Percentiles rank a stretch among this genome's conserved stretches.
These are phyloP conservation scores for Macadamia tetraphylla DNA, from an alignment of 164 flowering plant genomes.

Conservation along the genomic window DNA sequence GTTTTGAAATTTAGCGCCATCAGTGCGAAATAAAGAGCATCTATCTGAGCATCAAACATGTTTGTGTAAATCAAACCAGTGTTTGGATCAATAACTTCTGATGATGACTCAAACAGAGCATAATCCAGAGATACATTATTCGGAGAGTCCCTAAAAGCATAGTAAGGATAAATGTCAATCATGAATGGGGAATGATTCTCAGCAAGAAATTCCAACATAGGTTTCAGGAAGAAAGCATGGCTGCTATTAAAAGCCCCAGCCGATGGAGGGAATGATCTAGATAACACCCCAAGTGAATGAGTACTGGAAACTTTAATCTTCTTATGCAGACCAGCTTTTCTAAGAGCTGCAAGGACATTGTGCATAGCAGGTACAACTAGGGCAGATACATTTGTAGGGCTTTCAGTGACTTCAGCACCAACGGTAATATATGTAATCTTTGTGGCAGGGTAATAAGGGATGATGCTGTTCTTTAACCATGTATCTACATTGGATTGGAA, in stretches of 20 bases:
- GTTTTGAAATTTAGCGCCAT: conserved; percentile 67
- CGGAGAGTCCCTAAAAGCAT: conserved; percentile 70
- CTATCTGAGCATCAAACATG: conserved; percentile 95
- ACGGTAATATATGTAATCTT: conserved; percentile 80
- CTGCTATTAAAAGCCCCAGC: conserved; percentile 87
- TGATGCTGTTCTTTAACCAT: conserved; percentile 79
- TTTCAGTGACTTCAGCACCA: conserved; percentile 91
- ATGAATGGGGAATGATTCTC: conserved; percentile 88
- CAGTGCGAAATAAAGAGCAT: conserved; percentile 78
- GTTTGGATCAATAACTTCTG: conserved; percentile 87
- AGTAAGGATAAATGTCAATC: conserved; percentile 90
- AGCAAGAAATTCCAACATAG: conserved; percentile 80
- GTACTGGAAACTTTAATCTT: conserved; percentile 83
- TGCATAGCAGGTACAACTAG: conserved; percentile 87
- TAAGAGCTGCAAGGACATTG: conserved; percentile 60
- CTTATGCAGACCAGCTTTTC: conserved; percentile 63
- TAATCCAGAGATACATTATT: conserved; percentile 72
- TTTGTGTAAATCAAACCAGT: conserved; percentile 87
- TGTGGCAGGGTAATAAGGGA: conserved; percentile 89
- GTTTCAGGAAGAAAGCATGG: conserved; percentile 61
- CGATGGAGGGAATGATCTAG: conserved; percentile 92
- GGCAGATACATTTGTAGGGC: conserved; percentile 46
- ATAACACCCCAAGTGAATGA: conserved; percentile 76
- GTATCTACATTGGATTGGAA: conserved; percentile 85
- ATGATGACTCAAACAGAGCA: conserved; percentile 68